Evolutionary conservation across 805 yeast species (phyloP).

Genomic region (Myxozyma neotropica): DNA sequence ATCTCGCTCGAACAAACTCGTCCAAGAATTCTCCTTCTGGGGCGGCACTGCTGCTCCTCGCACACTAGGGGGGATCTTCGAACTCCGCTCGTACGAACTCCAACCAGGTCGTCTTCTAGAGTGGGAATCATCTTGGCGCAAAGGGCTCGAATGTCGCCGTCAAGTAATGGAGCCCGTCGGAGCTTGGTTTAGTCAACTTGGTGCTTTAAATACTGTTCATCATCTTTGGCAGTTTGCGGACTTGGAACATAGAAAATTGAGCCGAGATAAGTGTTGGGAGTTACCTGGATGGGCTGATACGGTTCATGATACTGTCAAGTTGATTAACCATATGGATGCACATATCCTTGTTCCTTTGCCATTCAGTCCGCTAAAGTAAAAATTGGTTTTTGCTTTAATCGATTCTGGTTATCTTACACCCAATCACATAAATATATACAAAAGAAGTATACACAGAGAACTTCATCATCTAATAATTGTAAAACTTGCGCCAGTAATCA

Average conservation of each 20-base stretch:
- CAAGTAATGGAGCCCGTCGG: slow-evolving; percentile 53
- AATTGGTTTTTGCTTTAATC: not conserved
- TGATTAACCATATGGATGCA: slow-evolving; percentile 45
- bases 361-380: slow-evolving; percentile 45
- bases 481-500: slow-evolving; percentile 16
- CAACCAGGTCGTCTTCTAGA: slow-evolving; percentile 48
- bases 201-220: slow-evolving; percentile 47
- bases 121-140: slow-evolving; percentile 49
- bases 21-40: slow-evolving; percentile 51
- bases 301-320: slow-evolving; percentile 48
- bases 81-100: slow-evolving; percentile 46
- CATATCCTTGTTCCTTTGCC: slow-evolving; percentile 46
- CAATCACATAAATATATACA: too few species aligned
- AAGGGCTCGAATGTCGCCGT: slow-evolving; percentile 48
- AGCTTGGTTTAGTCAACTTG: slow-evolving; percentile 50
- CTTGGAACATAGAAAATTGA: slow-evolving; percentile 47
- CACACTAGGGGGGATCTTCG: slow-evolving; percentile 48
- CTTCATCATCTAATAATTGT: not conserved
- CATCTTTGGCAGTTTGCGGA: slow-evolving; percentile 52
- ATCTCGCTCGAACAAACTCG: slow-evolving; percentile 43
- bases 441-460: not conserved
- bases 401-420: too few species aligned
- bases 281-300: slow-evolving; percentile 52
- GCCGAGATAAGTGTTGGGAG: slow-evolving; percentile 50
- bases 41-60: slow-evolving; percentile 51